These are phyloP conservation scores for Akebia trifoliata DNA, from an alignment of 164 flowering plant genomes.

Conservation along the genomic window DNA sequence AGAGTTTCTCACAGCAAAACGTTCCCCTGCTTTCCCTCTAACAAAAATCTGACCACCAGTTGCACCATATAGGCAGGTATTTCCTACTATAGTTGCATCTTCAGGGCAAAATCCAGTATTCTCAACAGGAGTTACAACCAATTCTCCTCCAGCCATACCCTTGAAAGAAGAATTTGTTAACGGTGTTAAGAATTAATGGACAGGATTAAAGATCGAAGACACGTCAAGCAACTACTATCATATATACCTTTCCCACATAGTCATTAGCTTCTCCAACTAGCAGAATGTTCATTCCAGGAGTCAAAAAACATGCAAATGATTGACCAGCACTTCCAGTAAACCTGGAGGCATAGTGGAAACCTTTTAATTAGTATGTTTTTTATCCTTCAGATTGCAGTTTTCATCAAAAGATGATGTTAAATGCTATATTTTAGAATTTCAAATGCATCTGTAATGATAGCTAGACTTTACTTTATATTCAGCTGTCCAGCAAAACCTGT, in stretches of 20 bases:
- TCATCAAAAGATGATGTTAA: neutral
- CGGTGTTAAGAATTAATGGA: neutral
- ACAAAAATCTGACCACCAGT: slow-evolving; percentile 94
- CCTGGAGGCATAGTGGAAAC: slow-evolving; percentile 30
- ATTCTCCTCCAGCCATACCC: slow-evolving; percentile 99
- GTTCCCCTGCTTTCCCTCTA: slow-evolving; percentile 95
- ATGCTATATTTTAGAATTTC: neutral
- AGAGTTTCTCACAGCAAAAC: slow-evolving; percentile 97
- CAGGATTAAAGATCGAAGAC: neutral
- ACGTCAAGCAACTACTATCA: neutral
- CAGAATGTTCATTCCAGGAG: slow-evolving; percentile 93
- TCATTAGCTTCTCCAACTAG: slow-evolving; percentile 97
- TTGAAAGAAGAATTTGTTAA: slow-evolving; percentile 14
- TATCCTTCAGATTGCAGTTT: slow-evolving; percentile 5
- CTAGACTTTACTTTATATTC: slow-evolving; percentile 70
- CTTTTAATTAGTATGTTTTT: neutral
- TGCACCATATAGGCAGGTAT: slow-evolving; percentile 96
- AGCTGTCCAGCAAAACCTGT: slow-evolving; percentile 98
- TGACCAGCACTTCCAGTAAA: slow-evolving; percentile 97
- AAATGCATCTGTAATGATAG: neutral
- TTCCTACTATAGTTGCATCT: slow-evolving; percentile 95
- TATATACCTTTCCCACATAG: slow-evolving; percentile 89
- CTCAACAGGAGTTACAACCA: slow-evolving; percentile 81
- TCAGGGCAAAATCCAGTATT: slow-evolving; percentile 76
- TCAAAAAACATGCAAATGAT: slow-evolving; percentile 91